phyloP scores from a whole-genome alignment of 768 basidiomycete species.

The Lactarius hatsudake region DNA sequence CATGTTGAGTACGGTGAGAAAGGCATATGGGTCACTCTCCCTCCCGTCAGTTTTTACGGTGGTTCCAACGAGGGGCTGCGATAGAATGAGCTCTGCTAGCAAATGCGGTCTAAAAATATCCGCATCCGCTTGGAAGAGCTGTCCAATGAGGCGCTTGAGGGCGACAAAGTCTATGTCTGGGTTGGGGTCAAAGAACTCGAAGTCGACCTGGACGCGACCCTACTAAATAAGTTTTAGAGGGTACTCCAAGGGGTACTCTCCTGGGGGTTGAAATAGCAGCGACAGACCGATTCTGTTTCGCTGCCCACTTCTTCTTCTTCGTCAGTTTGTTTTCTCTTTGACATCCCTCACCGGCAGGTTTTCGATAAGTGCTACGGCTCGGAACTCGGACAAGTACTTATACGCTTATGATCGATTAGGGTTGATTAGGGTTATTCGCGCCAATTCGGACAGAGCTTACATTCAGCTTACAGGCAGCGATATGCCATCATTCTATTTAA shows the following conservation, averaged over 20 bases:
- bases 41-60: constrained; percentile 90
- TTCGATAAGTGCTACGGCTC: background rate
- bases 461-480: no score
- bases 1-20: constrained; percentile 83
- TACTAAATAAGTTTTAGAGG: constrained; percentile 34
- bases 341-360: constrained; percentile 36
- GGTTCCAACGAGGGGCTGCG: constrained; percentile 75
- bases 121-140: constrained; percentile 75
- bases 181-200: constrained; percentile 91
- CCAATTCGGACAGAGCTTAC: no score
- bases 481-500: background rate
- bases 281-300: constrained; percentile 43
- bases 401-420: no score
- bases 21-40: constrained; percentile 88
- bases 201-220: constrained; percentile 80
- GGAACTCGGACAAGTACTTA: background rate
- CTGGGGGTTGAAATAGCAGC: constrained; percentile 26
- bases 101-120: constrained; percentile 66
- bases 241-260: background rate
- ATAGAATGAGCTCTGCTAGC: constrained; percentile 75
- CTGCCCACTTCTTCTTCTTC: constrained; percentile 39
- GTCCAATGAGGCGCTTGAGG: constrained; percentile 66
- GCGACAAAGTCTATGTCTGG: constrained; percentile 83
- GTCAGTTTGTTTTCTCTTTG: constrained; percentile 49
- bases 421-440: background rate